phyloP scores from a whole-genome alignment of 2,329 filamentous ascomycete genomes.

The Pseudogymnoascus sp. region DNA sequence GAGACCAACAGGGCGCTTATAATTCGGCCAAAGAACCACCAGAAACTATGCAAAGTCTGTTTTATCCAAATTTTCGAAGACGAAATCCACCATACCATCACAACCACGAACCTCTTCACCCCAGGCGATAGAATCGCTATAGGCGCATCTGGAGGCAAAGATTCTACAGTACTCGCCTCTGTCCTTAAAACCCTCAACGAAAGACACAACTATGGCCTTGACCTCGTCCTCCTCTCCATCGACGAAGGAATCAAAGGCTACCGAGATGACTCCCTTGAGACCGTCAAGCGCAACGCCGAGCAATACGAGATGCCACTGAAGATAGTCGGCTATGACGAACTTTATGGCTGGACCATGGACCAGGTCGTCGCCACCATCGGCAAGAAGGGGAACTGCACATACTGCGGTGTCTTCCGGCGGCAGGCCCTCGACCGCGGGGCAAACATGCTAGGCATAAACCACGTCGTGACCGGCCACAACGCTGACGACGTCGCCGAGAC shows the following conservation, averaged over 20 bases:
- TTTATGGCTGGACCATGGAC: conserved; percentile 99
- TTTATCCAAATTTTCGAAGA: conserved; percentile 84
- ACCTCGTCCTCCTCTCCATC: conserved; percentile 81
- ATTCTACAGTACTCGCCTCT: conserved; percentile 90
- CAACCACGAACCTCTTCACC: conserved; percentile 69
- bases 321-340: conserved; percentile 84
- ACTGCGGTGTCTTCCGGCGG: conserved; percentile 91
- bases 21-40: conserved; percentile 87
- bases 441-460: conserved; percentile 75
- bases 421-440: conserved; percentile 92
- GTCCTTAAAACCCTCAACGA: conserved; percentile 93
- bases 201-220: conserved; percentile 75
- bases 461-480: conserved; percentile 96
- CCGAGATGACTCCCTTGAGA: conserved; percentile 90
- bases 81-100: conserved; percentile 90
- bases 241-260: conserved; percentile 98
- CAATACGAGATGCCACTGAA: conserved; percentile 89
- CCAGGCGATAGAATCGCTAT: conserved; percentile 85
- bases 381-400: conserved; percentile 98
- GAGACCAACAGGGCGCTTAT: conserved; percentile 73
- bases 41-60: conserved; percentile 85
- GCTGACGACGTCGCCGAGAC: conserved; percentile 97
- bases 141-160: conserved; percentile 93
- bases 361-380: conserved; percentile 93
- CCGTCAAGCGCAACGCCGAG: conserved; percentile 84